Percentiles rank a stretch among this genome's conserved stretches.
These are phyloP conservation scores for peach (Prunus persica) DNA, from an alignment of 306 rosid genomes.

Conservation along the genomic window DNA sequence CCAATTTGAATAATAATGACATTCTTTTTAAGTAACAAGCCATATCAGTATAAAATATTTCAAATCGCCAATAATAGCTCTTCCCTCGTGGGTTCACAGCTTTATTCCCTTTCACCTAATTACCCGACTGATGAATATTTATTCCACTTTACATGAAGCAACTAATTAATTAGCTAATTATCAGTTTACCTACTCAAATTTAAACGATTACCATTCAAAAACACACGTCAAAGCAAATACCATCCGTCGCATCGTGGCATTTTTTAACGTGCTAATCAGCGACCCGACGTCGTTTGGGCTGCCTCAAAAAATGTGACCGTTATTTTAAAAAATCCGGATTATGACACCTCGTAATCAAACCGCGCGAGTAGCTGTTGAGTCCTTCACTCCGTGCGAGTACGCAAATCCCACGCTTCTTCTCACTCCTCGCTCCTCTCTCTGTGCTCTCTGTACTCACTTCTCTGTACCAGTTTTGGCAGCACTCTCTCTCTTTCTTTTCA, in stretches of 20 bases:
- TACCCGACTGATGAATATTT: not conserved
- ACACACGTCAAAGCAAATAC: not conserved
- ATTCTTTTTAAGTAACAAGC: not conserved
- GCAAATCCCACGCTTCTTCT: not conserved
- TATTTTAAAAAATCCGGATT: slow-evolving; percentile 30
- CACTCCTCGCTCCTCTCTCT: slow-evolving; percentile 14
- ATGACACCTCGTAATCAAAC: slow-evolving; percentile 20
- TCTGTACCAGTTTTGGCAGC: slow-evolving; percentile 20
- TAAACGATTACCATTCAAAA: not conserved
- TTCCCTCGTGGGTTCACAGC: not conserved
- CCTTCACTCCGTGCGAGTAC: slow-evolving; percentile 30
- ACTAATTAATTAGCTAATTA: not conserved
- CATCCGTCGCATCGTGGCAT: not conserved
- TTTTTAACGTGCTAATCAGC: too few relatives aligned
- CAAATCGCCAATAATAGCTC: not conserved
- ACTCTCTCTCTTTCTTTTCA: not conserved
- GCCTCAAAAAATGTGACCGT: slow-evolving; percentile 64
- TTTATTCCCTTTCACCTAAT: not conserved
- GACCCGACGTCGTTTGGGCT: slow-evolving; percentile 20
- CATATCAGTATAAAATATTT: not conserved
- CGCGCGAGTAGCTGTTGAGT: slow-evolving; percentile 26
- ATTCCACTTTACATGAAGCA: not conserved
- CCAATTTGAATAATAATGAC: not conserved
- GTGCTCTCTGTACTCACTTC: slow-evolving; percentile 20
- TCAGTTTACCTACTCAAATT: not conserved